Evolutionary conservation across 257 asterid species (phyloP).

Genomic region (Scutellaria minor): DNA sequence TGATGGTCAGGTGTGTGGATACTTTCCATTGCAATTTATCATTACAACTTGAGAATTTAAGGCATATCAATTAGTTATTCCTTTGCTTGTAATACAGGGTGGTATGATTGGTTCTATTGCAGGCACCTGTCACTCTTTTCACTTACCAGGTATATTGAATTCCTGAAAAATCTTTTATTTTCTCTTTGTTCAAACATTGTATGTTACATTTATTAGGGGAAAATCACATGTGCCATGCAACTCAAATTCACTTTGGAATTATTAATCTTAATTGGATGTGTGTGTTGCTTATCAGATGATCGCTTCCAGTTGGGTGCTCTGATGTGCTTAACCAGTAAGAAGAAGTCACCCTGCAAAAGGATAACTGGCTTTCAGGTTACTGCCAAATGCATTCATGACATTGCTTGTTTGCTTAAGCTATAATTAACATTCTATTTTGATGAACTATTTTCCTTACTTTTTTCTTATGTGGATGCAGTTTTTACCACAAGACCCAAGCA

Average conservation of each 20-base stretch:
- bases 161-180: not conserved
- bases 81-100: conserved; percentile 58
- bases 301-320: conserved; percentile 66
- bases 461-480: conserved; percentile 55
- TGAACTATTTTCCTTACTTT: not conserved
- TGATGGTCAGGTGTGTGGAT: conserved; percentile 70
- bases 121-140: conserved; percentile 72
- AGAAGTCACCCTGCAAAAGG: conserved; percentile 77
- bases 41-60: conserved; percentile 16
- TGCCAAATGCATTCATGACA: conserved; percentile 37
- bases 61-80: conserved; percentile 19
- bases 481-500: conserved; percentile 74
- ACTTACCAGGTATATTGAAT: conserved; percentile 57
- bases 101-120: conserved; percentile 78
- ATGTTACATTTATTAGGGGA: not conserved
- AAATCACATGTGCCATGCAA: not conserved
- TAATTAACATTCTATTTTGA: not conserved
- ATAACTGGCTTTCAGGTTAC: conserved; percentile 92
- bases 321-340: conserved; percentile 68
- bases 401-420: conserved; percentile 26
- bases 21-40: conserved; percentile 7
- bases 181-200: not conserved
- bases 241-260: not conserved
- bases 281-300: conserved; percentile 55
- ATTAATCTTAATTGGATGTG: conserved; percentile 6